Base-by-base conservation (phyloP, 768 basidiomycete species). In the Suillus placidus region DNA sequence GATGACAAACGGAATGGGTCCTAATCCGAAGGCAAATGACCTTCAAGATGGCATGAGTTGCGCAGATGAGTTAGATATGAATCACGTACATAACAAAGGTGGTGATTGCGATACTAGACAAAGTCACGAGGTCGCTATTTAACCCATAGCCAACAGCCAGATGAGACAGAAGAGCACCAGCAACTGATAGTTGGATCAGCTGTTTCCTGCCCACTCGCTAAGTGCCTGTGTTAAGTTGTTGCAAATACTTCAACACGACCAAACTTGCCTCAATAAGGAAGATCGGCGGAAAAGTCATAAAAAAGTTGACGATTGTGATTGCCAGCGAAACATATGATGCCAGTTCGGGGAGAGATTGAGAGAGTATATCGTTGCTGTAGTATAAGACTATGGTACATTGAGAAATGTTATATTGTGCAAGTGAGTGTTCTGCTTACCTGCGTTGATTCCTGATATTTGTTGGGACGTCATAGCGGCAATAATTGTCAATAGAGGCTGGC, bases 1-100 rank as follows among this genome's bases (percentile, higher is more conserved):
- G 76, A 98, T 89, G 45, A 99, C 88, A 73, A 95, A 99, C 0
- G 97, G 96, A 40, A 98, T 80, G 2, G 97, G 95, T 1, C 97
- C 97, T 20, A 98, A 83, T 2, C 96, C 97, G 40, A 91, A 78
- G 2, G 95, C 93, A 76, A 96, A 98, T 1, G 93, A 91, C 77
- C 92, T 93, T 65, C 12, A 56, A 58, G 43, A 65, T 56, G 42
- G 45, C 7, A 42, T 66, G 43, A 64, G 64, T 61, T 38, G 40
- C 5, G 42, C 13, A n/a, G 9, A 51, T 43, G 49, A 61, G 14
- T 16, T 4, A 51, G 13, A 57, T 60, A 56, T 65, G 35, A 6
- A 30, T 38, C 6, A 35, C 52, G 81, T 72, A 92, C 93, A 89
- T 92, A 43, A 96, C 88, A 73, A 97, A 96, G 4, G 85, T 82